These are phyloP conservation scores for Blastocystis sp. DNA, from an alignment of 352 stramenopile genomes.

Conservation along the genomic window DNA sequence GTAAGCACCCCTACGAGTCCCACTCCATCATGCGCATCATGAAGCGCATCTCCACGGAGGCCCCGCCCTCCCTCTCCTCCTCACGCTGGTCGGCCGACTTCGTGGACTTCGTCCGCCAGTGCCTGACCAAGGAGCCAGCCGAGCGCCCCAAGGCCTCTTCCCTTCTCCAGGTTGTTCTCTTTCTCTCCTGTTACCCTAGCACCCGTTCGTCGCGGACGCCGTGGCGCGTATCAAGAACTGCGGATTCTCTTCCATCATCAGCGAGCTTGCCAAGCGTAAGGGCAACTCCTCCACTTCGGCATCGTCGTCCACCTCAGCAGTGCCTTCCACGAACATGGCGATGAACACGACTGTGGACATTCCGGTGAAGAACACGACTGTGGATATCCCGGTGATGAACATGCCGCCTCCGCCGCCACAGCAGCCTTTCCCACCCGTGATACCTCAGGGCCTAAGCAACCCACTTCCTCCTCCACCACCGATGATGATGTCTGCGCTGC, in stretches of 20 bases:
- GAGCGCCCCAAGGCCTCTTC: constrained; percentile 80
- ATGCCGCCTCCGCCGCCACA: too few species aligned
- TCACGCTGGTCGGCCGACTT: constrained; percentile 74
- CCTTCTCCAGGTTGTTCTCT: constrained; percentile 74
- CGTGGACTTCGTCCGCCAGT: constrained; percentile 82
- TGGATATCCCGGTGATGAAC: neutral
- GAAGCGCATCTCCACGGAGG: neutral
- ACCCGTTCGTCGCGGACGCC: constrained; percentile 71
- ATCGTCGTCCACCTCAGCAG: neutral
- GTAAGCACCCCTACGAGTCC: constrained; percentile 11
- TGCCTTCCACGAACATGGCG: neutral
- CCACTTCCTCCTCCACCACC: too few species aligned
- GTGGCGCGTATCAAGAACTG: neutral
- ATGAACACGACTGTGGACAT: neutral
- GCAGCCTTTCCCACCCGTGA: too few species aligned
- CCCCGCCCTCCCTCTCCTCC: neutral
- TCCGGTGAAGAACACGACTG: neutral
- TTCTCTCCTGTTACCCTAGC: constrained; percentile 31
- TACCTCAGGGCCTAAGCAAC: too few species aligned
- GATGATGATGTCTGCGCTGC: too few species aligned
- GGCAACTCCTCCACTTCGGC: neutral
- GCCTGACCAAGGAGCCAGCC: constrained; percentile 82
- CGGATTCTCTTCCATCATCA: neutral
- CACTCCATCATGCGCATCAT: neutral
- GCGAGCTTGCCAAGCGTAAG: neutral